Evolutionary conservation across 2,329 filamentous ascomycete species (phyloP), one percentile per base, ranked within the genome.

Genomic region (Penicillium aurantiogriseum): DNA sequence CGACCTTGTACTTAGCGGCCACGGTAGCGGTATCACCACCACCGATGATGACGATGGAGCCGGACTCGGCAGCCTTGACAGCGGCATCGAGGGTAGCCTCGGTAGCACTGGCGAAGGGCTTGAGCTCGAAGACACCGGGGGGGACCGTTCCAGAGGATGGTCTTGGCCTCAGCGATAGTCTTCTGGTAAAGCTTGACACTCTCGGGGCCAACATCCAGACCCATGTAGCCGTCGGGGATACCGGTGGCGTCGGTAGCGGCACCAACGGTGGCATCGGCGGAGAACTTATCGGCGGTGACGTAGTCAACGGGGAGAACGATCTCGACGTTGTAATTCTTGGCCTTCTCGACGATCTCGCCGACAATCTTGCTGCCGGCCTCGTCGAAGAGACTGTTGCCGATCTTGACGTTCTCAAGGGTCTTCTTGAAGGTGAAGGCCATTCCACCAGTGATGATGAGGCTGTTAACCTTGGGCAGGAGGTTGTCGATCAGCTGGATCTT

Each of bases 371-470:
- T 85, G 68, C 94, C 94, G 51, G 88, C 88, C 82, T 97, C 91
- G 71, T 99, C 94, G 75, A 96, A 99, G 70, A 99, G 85, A 51
- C 82, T 94, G 81, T 87, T 87, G 61, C 94, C 94, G 67, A 99
- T 99, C 77, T 88, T 85, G 72, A 97, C 88, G 74, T 85, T 83
- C 80, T 97, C 86, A 56, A 97, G 85, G n/a, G 91, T 93, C 86
- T 99, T 99, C 86, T 97, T 97, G 86, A 99, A 99, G 70, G 94
- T 99, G 83, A 97, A 99, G 63, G 94, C 92, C 94, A 99, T 99
- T 71, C 87, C 94, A 74, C 94, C 94, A 77, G 93, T 96, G 80
- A 99, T 89, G 79, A 99, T 89, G 66, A 99, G 85, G 77, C 88
- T 94, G 85, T 99, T 86, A 78, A 99, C 92, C 86, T 99, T 97